Conservation (phyloP, 2,329 filamentous ascomycete genomes). For the Pseudogymnoascus sp. region DNA sequence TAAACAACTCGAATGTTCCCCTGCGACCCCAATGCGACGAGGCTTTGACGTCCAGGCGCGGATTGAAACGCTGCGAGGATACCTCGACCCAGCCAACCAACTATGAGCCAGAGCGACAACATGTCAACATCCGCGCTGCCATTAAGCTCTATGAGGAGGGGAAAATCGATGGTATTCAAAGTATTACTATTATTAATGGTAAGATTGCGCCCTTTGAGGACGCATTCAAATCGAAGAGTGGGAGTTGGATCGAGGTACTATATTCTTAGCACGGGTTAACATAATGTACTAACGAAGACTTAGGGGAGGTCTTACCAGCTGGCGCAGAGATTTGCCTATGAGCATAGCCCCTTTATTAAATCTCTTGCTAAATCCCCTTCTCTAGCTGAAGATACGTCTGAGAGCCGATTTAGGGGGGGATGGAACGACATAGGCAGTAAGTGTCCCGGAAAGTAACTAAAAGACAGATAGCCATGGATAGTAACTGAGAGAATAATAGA, state of each 20-base stretch:
- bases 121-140: not conserved
- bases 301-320: not conserved
- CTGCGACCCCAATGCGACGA: not conserved
- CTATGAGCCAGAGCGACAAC: not conserved
- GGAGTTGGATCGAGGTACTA: not conserved
- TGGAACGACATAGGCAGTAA: no score
- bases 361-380: no score
- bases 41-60: not conserved
- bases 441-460: no score
- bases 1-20: not conserved
- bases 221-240: not conserved
- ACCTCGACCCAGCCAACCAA: not conserved
- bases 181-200: not conserved
- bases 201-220: not conserved
- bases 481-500: no score
- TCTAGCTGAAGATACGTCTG: no score
- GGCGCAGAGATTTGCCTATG: not conserved
- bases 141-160: not conserved
- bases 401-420: no score
- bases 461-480: no score
- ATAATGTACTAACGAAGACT: not conserved
- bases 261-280: not conserved
- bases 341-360: no score
- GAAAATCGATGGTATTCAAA: not conserved
- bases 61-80: not conserved